Evolutionary conservation across 768 basidiomycete genomes (phyloP).

Genomic region (Fomitopsis pulvina): DNA sequence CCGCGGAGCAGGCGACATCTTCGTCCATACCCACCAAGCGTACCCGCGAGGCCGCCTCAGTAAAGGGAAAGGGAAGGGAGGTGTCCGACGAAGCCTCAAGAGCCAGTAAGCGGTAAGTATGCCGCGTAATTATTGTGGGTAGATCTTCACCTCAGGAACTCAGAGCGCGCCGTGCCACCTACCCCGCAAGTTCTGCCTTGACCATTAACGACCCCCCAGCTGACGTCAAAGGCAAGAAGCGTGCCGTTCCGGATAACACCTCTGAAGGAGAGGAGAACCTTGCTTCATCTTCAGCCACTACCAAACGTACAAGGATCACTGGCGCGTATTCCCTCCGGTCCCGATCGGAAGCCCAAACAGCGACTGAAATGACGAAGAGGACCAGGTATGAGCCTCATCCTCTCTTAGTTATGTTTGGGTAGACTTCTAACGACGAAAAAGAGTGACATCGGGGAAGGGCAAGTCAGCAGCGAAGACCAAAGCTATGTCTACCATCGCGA

Average conservation of each 20-base stretch:
- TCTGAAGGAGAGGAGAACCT: conserved; percentile 60
- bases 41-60: conserved; percentile 39
- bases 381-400: conserved; percentile 38
- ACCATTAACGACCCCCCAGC: conserved; percentile 71
- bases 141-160: not conserved
- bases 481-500: conserved; percentile 38
- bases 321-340: conserved; percentile 65
- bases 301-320: conserved; percentile 54
- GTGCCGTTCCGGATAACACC: conserved; percentile 65
- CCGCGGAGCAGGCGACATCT: conserved; percentile 36
- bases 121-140: not conserved
- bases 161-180: conserved; percentile 58
- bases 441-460: conserved; percentile 44
- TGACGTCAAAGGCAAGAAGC: conserved; percentile 90
- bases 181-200: conserved; percentile 35
- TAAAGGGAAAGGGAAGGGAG: conserved; percentile 65
- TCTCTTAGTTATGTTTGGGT: not conserved
- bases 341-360: conserved; percentile 33
- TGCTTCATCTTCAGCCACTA: conserved; percentile 38
- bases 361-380: conserved; percentile 70
- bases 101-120: conserved; percentile 56
- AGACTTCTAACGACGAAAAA: conserved; percentile 24
- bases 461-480: conserved; percentile 37
- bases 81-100: conserved; percentile 43
- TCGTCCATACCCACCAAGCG: conserved; percentile 42